phyloP scores from a whole-genome alignment of 2,329 filamentous ascomycete species.

The Hypocrella siamensis region DNA sequence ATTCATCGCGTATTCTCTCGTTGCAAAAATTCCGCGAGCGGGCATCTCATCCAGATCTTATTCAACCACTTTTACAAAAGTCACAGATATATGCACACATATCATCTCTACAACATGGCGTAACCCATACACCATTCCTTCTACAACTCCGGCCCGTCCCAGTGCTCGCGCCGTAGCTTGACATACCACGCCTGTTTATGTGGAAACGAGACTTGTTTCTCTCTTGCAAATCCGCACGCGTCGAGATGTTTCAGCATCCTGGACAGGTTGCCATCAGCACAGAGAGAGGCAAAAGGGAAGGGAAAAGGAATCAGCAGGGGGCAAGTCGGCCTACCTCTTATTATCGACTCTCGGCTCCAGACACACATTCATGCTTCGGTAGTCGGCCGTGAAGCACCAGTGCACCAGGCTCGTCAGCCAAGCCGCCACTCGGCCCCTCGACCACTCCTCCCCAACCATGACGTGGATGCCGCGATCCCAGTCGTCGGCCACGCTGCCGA shows the following conservation, averaged over 20 bases:
- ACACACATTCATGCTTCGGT: conserved; percentile 66
- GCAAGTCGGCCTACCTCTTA: conserved; percentile 44
- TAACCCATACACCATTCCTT: too few species aligned
- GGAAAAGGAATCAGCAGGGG: neutral
- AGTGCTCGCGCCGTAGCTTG: conserved; percentile 63
- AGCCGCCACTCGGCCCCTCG: conserved; percentile 60
- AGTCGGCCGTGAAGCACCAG: conserved; percentile 63
- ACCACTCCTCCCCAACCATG: conserved; percentile 83
- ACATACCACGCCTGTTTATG: conserved; percentile 89
- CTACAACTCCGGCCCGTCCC: conserved; percentile 52
- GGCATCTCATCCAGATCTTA: too few species aligned
- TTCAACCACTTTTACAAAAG: too few species aligned
- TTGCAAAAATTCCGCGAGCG: too few species aligned
- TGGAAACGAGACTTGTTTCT: conserved; percentile 72
- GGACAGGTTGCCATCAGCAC: neutral
- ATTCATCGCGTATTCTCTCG: too few species aligned
- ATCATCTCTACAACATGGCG: too few species aligned
- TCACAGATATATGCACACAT: too few species aligned
- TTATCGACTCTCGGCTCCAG: conserved; percentile 90
- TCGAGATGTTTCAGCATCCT: conserved; percentile 44
- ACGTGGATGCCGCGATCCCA: conserved; percentile 84
- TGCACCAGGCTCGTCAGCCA: conserved; percentile 86
- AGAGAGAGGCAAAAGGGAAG: neutral
- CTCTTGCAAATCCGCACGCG: conserved; percentile 65
- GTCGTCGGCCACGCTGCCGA: conserved; percentile 52